phyloP scores from a whole-genome alignment of 768 basidiomycete genomes.

The Lentinula edodes region DNA sequence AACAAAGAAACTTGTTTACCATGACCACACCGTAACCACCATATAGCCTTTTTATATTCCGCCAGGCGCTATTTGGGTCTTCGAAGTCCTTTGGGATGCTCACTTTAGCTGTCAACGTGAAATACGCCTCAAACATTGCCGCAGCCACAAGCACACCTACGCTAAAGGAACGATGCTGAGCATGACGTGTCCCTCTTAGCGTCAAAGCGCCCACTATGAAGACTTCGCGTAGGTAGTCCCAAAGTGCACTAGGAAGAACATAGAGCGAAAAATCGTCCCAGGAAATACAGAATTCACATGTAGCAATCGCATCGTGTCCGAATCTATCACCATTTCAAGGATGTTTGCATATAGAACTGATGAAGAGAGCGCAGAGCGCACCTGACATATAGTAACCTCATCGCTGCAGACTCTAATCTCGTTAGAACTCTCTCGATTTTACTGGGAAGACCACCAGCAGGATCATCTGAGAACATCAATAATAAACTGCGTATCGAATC shows the following conservation, averaged over 20 bases:
- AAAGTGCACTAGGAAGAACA: slow-evolving; percentile 45
- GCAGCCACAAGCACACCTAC: slow-evolving; percentile 44
- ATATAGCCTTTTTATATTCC: background rate
- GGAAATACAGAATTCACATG: slow-evolving; percentile 62
- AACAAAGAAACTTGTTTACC: slow-evolving; percentile 22
- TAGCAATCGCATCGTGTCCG: slow-evolving; percentile 58
- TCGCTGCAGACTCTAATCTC: slow-evolving; percentile 51
- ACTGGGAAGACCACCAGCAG: slow-evolving; percentile 31
- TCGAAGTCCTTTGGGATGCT: slow-evolving; percentile 40
- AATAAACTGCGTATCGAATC: slow-evolving; percentile 47
- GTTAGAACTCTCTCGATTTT: slow-evolving; percentile 49
- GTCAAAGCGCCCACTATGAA: slow-evolving; percentile 49
- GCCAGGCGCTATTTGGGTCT: slow-evolving; percentile 8
- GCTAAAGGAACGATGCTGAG: slow-evolving; percentile 38
- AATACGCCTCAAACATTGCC: slow-evolving; percentile 49
- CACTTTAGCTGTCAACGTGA: slow-evolving; percentile 40
- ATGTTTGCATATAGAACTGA: too few species aligned
- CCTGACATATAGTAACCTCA: slow-evolving; percentile 56
- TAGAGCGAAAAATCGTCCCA: slow-evolving; percentile 56
- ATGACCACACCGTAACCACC: slow-evolving; percentile 18
- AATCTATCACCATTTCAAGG: slow-evolving; percentile 37
- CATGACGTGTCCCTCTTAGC: slow-evolving; percentile 29
- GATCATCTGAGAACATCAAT: slow-evolving; percentile 33
- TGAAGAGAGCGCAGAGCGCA: slow-evolving; percentile 19
- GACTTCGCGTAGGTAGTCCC: slow-evolving; percentile 56